These are phyloP conservation scores for Westerdykella sp. DNA, from an alignment of 2,329 filamentous ascomycete genomes.

Conservation along the genomic window DNA sequence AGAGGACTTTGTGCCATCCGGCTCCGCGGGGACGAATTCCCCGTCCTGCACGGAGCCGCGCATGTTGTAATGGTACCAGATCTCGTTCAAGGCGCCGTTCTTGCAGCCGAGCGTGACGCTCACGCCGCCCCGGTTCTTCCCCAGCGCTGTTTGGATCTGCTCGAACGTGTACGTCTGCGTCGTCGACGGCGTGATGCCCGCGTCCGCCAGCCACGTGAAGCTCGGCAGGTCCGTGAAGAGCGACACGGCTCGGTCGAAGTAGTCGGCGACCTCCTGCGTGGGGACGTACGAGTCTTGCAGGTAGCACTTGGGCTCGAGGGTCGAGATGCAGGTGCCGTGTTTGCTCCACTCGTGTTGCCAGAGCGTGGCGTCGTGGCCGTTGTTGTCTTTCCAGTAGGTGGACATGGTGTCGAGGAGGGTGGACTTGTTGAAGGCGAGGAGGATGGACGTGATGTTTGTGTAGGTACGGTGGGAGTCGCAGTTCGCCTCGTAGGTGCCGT, in stretches of 20 bases:
- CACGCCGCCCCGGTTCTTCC: slow-evolving; percentile 46
- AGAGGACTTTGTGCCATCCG: slow-evolving; percentile 53
- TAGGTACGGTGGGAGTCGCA: slow-evolving; percentile 60
- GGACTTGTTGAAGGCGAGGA: slow-evolving; percentile 49
- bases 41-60: slow-evolving; percentile 55
- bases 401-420: slow-evolving; percentile 61
- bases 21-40: slow-evolving; percentile 52
- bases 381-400: slow-evolving; percentile 64
- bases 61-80: slow-evolving; percentile 61
- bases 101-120: slow-evolving; percentile 57
- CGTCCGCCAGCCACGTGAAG: slow-evolving; percentile 56
- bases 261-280: slow-evolving; percentile 62
- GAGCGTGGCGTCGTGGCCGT: slow-evolving; percentile 57
- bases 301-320: slow-evolving; percentile 61
- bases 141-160: slow-evolving; percentile 55
- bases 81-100: slow-evolving; percentile 45
- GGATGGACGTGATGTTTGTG: slow-evolving; percentile 58
- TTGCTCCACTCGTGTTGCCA: slow-evolving; percentile 70
- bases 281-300: slow-evolving; percentile 39
- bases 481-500: slow-evolving; percentile 61
- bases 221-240: slow-evolving; percentile 62
- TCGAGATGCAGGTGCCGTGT: slow-evolving; percentile 68
- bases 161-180: slow-evolving; percentile 53
- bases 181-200: slow-evolving; percentile 53
- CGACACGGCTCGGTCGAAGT: slow-evolving; percentile 59